Conservation (phyloP, 495 filamentous ascomycete genomes). For the Elaphomyces granulatus region DNA sequence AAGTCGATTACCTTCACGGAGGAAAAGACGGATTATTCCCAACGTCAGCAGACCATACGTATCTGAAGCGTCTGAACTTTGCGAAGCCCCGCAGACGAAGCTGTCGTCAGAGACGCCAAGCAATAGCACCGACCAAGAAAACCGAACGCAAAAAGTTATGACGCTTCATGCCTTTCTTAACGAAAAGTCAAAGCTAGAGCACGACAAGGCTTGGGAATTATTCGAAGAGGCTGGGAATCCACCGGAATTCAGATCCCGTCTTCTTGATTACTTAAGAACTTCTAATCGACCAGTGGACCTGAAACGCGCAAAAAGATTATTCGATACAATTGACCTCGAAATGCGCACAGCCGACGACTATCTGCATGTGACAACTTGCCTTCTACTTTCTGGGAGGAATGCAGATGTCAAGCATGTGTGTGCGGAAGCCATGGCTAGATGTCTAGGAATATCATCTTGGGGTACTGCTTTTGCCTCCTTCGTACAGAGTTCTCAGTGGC, state of each 20-base stretch:
- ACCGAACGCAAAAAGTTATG: background rate
- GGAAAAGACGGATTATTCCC: constrained; percentile 14
- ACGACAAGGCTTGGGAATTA: constrained; percentile 25
- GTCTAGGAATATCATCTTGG: constrained; percentile 12
- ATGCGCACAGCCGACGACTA: constrained; percentile 26
- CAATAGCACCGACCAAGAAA: background rate
- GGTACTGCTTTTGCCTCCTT: constrained; percentile 19
- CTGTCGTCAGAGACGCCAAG: background rate
- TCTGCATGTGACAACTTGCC: constrained; percentile 18
- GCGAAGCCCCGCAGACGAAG: no score
- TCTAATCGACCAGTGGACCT: constrained; percentile 22
- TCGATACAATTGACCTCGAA: constrained; percentile 21
- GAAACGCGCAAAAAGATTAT: constrained; percentile 26
- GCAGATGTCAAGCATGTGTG: constrained; percentile 17
- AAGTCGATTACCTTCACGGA: constrained; percentile 17
- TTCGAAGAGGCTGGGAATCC: constrained; percentile 21
- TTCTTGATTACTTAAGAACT: constrained; percentile 25
- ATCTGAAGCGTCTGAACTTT: constrained; percentile 13
- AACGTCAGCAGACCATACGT: constrained; percentile 18
- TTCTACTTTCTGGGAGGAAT: constrained; percentile 8
- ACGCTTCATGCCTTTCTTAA: constrained; percentile 11
- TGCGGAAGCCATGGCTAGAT: constrained; percentile 15
- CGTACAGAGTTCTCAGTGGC: constrained; percentile 25
- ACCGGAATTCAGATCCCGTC: constrained; percentile 11
- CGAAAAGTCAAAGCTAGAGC: constrained; percentile 6